Evolutionary conservation across 2,329 filamentous ascomycete genomes (phyloP).

Genomic region (Stachybotrys elegans): DNA sequence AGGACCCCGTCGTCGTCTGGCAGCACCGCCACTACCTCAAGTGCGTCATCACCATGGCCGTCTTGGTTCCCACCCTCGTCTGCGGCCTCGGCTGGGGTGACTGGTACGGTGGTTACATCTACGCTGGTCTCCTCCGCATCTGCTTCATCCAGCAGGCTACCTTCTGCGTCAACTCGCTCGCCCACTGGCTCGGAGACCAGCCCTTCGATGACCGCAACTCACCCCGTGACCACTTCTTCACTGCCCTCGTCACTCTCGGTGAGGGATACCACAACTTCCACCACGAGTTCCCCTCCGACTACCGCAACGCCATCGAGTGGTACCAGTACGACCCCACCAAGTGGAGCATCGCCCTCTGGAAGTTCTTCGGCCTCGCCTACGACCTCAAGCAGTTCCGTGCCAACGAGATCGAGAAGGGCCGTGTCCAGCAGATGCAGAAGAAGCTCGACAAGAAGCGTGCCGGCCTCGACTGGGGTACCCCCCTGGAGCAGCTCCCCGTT

Average conservation of each 20-base stretch:
- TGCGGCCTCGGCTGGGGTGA: conserved; percentile 77
- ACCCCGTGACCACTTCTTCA: conserved; percentile 82
- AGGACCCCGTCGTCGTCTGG: conserved; percentile 79
- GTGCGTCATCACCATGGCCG: conserved; percentile 70
- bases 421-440: conserved; percentile 85
- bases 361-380: conserved; percentile 76
- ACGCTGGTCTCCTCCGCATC: conserved; percentile 78
- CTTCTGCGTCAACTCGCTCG: conserved; percentile 88
- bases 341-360: conserved; percentile 82
- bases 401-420: conserved; percentile 91
- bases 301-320: conserved; percentile 89
- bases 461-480: conserved; percentile 79
- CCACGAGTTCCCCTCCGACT: conserved; percentile 90
- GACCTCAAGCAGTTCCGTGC: conserved; percentile 86
- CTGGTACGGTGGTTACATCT: conserved; percentile 77
- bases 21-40: conserved; percentile 85
- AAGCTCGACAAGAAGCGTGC: conserved; percentile 85
- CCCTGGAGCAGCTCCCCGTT: conserved; percentile 79
- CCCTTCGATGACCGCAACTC: conserved; percentile 92
- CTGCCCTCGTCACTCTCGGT: conserved; percentile 77
- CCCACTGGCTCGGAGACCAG: conserved; percentile 88
- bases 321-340: conserved; percentile 90
- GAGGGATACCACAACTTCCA: conserved; percentile 96
- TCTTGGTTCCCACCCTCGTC: conserved; percentile 70
- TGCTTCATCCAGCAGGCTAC: conserved; percentile 90